A percentile compares a stretch with the other conserved stretches of the same genome.
Evolutionary conservation across 768 basidiomycete genomes (phyloP).

Genomic region (Psilocybe cubensis): DNA sequence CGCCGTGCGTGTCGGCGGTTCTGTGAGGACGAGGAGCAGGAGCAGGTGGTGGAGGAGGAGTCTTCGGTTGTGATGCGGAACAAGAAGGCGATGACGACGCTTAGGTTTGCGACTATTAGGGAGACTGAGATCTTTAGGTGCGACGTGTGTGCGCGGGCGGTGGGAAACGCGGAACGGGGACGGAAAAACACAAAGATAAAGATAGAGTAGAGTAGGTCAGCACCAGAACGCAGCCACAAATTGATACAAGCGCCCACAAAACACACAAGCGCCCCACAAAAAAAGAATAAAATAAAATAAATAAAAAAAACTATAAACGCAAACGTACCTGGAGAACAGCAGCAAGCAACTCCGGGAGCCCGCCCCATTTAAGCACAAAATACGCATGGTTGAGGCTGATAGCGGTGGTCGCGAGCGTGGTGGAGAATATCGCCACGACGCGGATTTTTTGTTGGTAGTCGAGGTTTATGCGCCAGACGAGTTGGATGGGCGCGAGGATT

Average conservation of each 20-base stretch:
- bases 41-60: constrained; percentile 5
- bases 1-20: too few species aligned
- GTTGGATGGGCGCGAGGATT: constrained; percentile 41
- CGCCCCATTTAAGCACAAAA: constrained; percentile 29
- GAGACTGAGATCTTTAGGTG: too few species aligned
- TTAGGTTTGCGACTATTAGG: constrained; percentile 44
- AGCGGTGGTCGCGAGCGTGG: constrained; percentile 41
- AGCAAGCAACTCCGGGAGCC: constrained; percentile 24
- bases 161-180: not conserved
- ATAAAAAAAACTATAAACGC: too few species aligned
- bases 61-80: constrained; percentile 27
- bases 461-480: constrained; percentile 42
- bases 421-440: constrained; percentile 45
- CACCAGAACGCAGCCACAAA: not conserved
- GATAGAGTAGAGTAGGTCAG: too few species aligned
- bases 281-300: not conserved
- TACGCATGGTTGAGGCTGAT: constrained; percentile 40
- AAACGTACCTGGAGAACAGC: constrained; percentile 41
- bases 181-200: not conserved
- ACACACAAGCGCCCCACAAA: not conserved
- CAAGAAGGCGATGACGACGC: constrained; percentile 39
- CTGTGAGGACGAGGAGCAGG: too few species aligned
- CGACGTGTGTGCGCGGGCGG: too few species aligned
- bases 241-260: not conserved
- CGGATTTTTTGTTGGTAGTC: constrained; percentile 35